Evolutionary conservation across 1,284 basidiomycete species (phyloP).

Genomic region (Schizophyllum amplum): DNA sequence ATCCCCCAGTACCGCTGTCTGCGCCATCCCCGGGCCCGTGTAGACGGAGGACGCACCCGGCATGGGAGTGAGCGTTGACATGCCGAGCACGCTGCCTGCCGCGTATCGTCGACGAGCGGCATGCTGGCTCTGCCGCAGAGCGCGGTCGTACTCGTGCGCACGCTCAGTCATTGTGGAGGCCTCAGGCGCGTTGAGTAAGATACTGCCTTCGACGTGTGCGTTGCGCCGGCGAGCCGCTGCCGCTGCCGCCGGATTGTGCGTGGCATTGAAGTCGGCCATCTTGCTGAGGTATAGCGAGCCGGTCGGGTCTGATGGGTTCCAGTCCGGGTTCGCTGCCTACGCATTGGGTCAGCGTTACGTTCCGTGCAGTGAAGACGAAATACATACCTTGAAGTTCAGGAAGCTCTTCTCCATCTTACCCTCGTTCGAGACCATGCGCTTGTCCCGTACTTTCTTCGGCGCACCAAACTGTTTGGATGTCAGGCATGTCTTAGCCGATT

Average conservation of each 20-base stretch:
- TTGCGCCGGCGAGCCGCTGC: neutral
- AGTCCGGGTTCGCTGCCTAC: conserved; percentile 86
- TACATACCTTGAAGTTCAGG: conserved; percentile 79
- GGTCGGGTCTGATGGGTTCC: conserved; percentile 83
- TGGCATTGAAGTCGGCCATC: conserved; percentile 62
- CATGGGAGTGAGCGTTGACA: conserved; percentile 26
- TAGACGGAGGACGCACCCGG: conserved; percentile 34
- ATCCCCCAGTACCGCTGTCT: conserved; percentile 63
- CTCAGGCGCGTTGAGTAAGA: conserved; percentile 22
- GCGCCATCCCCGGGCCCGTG: conserved; percentile 44
- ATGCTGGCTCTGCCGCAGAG: conserved; percentile 63
- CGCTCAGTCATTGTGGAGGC: conserved; percentile 39
- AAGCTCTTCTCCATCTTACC: conserved; percentile 99
- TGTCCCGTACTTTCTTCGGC: conserved; percentile 56
- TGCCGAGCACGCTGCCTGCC: conserved; percentile 31
- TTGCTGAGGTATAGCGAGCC: conserved; percentile 81
- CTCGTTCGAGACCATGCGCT: conserved; percentile 75
- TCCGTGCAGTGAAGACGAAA: neutral
- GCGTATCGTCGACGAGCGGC: conserved; percentile 37
- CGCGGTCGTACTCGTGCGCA: conserved; percentile 65
- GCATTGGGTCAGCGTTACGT: neutral
- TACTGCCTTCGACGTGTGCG: conserved; percentile 17
- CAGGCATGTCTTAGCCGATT: neutral
- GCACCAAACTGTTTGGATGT: conserved; percentile 58
- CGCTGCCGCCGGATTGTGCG: conserved; percentile 23